Percentiles rank a stretch among this genome's conserved stretches.
phyloP scores from a whole-genome alignment of 1,284 basidiomycete species.

The Exobasidium cylindrosporum region DNA sequence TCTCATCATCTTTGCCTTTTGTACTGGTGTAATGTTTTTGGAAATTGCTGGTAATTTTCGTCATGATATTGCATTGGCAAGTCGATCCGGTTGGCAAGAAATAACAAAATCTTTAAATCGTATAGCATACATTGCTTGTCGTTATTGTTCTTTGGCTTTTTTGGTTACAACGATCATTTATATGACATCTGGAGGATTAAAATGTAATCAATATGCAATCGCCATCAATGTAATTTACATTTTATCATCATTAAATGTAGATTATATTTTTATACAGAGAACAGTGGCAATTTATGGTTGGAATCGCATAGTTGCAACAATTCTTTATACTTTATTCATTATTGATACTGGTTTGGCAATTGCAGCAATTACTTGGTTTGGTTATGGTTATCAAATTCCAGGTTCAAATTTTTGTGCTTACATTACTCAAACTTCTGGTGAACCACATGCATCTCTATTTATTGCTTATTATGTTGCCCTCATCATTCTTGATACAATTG shows the following conservation, averaged over 20 bases:
- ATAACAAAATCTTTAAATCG: background rate
- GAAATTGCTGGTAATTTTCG: background rate
- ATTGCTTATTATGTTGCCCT: background rate
- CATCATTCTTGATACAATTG: background rate
- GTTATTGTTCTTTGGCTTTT: background rate
- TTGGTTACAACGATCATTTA: background rate
- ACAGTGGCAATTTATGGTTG: background rate
- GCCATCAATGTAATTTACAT: background rate
- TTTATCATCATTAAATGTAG: background rate
- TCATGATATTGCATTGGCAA: background rate
- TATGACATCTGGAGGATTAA: background rate
- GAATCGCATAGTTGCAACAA: background rate
- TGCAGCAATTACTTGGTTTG: background rate
- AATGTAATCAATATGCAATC: background rate
- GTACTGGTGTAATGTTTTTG: background rate
- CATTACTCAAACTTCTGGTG: background rate
- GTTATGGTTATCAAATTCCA: background rate
- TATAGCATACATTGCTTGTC: background rate
- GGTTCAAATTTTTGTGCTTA: background rate
- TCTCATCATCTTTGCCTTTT: background rate
- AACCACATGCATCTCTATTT: slow-evolving; percentile 3
- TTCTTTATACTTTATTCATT: background rate
- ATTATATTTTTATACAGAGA: slow-evolving; percentile 3
- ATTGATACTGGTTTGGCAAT: background rate
- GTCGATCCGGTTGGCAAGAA: background rate